These are phyloP conservation scores for Triadica sebifera DNA, from an alignment of 345 rosid species.

Conservation along the genomic window DNA sequence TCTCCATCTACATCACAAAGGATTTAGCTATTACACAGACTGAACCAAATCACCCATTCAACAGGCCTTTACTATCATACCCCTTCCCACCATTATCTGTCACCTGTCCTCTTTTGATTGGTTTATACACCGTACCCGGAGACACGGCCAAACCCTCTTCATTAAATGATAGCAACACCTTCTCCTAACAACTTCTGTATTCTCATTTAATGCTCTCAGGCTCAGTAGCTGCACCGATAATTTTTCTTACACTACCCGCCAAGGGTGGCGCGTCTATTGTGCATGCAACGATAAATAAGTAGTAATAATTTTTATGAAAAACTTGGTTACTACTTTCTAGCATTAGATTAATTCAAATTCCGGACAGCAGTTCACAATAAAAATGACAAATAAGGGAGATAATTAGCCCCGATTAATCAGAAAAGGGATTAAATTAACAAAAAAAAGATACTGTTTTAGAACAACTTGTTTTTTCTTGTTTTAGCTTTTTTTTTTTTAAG, in stretches of 20 bases:
- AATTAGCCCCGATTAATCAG: background rate
- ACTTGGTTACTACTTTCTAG: too few relatives aligned
- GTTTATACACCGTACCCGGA: background rate
- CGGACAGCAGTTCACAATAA: too few relatives aligned
- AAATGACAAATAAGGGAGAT: background rate
- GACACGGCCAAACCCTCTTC: constrained; percentile 17
- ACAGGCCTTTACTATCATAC: constrained; percentile 3
- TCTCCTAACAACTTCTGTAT: constrained; percentile 33
- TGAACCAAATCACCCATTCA: background rate
- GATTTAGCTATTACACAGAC: too few relatives aligned
- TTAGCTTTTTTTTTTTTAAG: background rate
- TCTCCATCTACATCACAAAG: too few relatives aligned
- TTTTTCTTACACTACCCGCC: too few relatives aligned
- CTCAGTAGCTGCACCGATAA: too few relatives aligned
- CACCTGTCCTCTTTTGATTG: constrained; percentile 19
- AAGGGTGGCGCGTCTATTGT: too few relatives aligned
- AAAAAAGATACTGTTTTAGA: background rate
- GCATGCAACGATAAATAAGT: too few relatives aligned
- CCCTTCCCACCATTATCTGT: background rate
- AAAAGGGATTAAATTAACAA: constrained; percentile 10
- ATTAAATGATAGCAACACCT: constrained; percentile 33
- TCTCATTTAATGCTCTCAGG: constrained; percentile 42
- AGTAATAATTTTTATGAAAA: too few relatives aligned
- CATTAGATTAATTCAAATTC: too few relatives aligned
- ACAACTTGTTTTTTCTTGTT: background rate